Base-by-base conservation (phyloP, 148 eudicot species). In the Spergularia marina region DNA sequence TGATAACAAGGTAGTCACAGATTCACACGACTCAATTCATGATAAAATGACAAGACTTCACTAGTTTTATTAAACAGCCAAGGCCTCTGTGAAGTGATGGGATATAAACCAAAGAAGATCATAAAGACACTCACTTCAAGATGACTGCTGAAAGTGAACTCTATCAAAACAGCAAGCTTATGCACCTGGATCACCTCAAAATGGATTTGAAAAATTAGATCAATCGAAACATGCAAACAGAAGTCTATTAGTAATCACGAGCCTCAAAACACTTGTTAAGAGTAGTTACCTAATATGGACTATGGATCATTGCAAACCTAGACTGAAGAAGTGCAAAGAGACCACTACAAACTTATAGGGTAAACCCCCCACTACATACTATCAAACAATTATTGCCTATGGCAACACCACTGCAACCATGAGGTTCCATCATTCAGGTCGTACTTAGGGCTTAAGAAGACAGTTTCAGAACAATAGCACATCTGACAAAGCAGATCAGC, bases 161-260 rank as follows among this genome's bases (percentile, higher is more conserved):
- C 40, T 61, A 61, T 51, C 74, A 67, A 68, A 79, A 79, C 74
- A 79, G 78, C 82, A 74, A 69, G 78, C 75, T 55, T 79, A 79
- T 74, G 78, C 74, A 79, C 78, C 82, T 74, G 78, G 58, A 79
- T 53, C 78, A 74, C 53, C 82, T 70, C 82, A 61, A 74, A 62
- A 69, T 74, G 76, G 40, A 74, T 54, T 30, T 57, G 78, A 79
- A 4, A 16, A 53, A 79, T 79, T 79, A 74, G 75, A 74, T 61
- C 41, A 52, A 13, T 52, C 49, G 11, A 13, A 17, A 57, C 25
- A 2, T 10, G 60, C 41, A 62, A 25, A 62, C n/a, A 62, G 7
- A 30, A 62, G 12, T 30, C 36, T 3, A 30, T 2, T 30, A 30
- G 20, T 63, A 34, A 10, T 41, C 15, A 63, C n/a, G 18, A 63